Base-by-base conservation (phyloP, 208 protist species). In the Crithidia thermophila region DNA sequence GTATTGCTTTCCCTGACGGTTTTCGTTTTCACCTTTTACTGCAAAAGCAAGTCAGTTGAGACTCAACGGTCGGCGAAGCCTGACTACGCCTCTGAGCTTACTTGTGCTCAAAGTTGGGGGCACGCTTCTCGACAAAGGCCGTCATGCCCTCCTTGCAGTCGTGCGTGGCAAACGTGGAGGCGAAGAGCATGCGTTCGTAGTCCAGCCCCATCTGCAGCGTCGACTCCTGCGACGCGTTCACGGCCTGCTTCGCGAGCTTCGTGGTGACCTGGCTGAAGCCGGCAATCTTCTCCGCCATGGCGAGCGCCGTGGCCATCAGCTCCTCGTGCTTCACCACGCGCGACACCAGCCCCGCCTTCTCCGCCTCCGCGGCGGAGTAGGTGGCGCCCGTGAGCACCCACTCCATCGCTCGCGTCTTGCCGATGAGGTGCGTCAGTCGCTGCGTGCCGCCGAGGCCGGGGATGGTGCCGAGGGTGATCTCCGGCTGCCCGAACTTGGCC, bases 361-460 rank as follows among this genome's bases (percentile, higher is more conserved):
- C 81, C 7, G 94, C 92, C 63, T 95, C 78, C 4, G 77, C 67
- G 7, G 81, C 90, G 14, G 86, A 89, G 62, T 97, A 84, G 6
- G 77, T 78, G n/a, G 80, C 67, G 16, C 88, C 94, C 0, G 94
- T 98, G 39, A 97, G 89, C 13, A 97, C 87, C 77, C 97, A 87
- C 72, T 98, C 94, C 84, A 97, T 98, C n/a, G 97, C 95, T 46
- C 86, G 85, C 36, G 87, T 56, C 51, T 95, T 91, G 23, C 97
- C 97, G 72, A 98, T 97, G 14, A 91, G 67, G 28, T 88, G 75
- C 34, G 94, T 79, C 46, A 98, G 77, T 28, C 94, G 82, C 62
- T 98, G 91, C 23, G 97, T 98, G 34, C 97, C 97, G 55, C 97
- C 95, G 2, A 94, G 73, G 11, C 97, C 97, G 0, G 97, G 97